These are phyloP conservation scores for Fusarium sarcochroum DNA, from an alignment of 2,329 filamentous ascomycete species.

Conservation along the genomic window DNA sequence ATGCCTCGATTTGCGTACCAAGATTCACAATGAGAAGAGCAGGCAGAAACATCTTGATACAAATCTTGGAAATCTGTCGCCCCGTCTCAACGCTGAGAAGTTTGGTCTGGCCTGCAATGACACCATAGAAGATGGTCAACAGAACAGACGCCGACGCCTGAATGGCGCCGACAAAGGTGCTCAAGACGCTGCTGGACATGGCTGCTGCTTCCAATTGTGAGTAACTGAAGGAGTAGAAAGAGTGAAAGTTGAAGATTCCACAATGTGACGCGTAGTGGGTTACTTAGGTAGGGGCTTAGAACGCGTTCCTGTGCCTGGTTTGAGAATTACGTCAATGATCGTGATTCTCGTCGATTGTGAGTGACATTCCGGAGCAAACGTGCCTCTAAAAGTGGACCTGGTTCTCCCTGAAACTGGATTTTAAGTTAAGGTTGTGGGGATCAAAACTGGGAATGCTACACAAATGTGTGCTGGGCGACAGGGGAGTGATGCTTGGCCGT, in stretches of 20 bases:
- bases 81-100: constrained; percentile 37
- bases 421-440: constrained; percentile 19
- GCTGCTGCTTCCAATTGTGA: background rate
- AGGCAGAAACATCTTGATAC: constrained; percentile 39
- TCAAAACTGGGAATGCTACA: constrained; percentile 6
- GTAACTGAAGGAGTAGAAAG: background rate
- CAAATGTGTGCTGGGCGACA: background rate
- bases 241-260: background rate
- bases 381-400: constrained; percentile 22
- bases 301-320: background rate
- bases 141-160: constrained; percentile 39
- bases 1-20: constrained; percentile 25
- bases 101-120: constrained; percentile 28
- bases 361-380: constrained; percentile 25
- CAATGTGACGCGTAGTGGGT: background rate
- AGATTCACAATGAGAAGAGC: constrained; percentile 36
- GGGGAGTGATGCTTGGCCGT: background rate
- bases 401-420: background rate
- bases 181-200: constrained; percentile 30
- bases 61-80: constrained; percentile 33
- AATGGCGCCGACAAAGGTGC: constrained; percentile 35
- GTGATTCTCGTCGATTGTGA: background rate
- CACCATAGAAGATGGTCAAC: constrained; percentile 35
- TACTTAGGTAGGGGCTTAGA: background rate
- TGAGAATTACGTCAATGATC: constrained; percentile 25